Evolutionary conservation across 2,329 filamentous ascomycete species (phyloP).

Genomic region (Fusarium citri): DNA sequence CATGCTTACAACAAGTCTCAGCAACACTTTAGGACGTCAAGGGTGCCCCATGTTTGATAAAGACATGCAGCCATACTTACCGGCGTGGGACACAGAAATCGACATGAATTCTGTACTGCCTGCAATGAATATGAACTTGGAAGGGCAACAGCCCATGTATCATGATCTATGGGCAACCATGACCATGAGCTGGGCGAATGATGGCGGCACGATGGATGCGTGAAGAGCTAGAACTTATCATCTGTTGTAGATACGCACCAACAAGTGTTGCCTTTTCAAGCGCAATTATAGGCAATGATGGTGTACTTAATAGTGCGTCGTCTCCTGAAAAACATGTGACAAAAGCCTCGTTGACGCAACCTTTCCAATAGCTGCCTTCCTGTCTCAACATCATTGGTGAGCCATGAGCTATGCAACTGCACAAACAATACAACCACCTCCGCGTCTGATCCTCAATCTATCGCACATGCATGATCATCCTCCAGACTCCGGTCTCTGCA

Average conservation of each 20-base stretch:
- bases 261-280: not conserved
- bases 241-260: not conserved
- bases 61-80: slow-evolving; percentile 59
- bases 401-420: not conserved
- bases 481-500: not conserved
- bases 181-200: slow-evolving; percentile 58
- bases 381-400: not conserved
- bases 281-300: not conserved
- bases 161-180: slow-evolving; percentile 63
- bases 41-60: slow-evolving; percentile 66
- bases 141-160: slow-evolving; percentile 47
- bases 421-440: not conserved
- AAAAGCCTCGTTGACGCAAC: not conserved
- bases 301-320: not conserved
- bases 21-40: slow-evolving; percentile 14
- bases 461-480: slow-evolving; percentile 10
- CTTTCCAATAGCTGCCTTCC: not conserved
- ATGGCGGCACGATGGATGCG: slow-evolving; percentile 20
- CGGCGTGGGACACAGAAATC: slow-evolving; percentile 58
- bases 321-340: slow-evolving; percentile 17
- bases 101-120: slow-evolving; percentile 27
- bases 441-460: slow-evolving; percentile 2
- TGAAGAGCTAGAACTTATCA: not conserved
- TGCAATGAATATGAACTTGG: slow-evolving; percentile 2
- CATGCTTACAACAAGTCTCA: slow-evolving; percentile 36